A percentile compares a stretch with the other conserved stretches of the same genome.
Conservation (phyloP, 2,329 filamentous ascomycete species). For the Paecilomyces variotii region DNA sequence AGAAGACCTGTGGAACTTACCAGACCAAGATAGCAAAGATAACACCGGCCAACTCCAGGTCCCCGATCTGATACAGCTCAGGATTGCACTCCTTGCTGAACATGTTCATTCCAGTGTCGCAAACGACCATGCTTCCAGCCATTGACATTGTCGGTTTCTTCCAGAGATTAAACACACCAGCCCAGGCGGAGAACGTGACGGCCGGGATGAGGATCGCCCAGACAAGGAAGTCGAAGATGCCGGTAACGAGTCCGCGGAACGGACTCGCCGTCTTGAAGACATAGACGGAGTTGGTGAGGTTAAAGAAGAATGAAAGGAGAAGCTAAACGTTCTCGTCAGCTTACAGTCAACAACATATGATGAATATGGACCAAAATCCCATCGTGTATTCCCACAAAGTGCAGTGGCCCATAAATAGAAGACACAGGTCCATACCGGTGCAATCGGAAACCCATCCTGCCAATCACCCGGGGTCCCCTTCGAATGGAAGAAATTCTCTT, state of each 20-base stretch:
- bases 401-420: neutral
- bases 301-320: constrained; percentile 11
- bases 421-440: constrained; percentile 11
- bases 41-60: constrained; percentile 21
- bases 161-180: constrained; percentile 23
- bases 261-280: constrained; percentile 1
- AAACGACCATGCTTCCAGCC: constrained; percentile 8
- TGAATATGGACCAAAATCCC: neutral
- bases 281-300: constrained; percentile 12
- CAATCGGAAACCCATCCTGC: constrained; percentile 23
- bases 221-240: constrained; percentile 9
- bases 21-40: constrained; percentile 18
- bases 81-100: constrained; percentile 21
- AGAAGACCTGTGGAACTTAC: constrained; percentile 6
- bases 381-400: neutral
- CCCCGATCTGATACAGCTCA: constrained; percentile 20
- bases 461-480: constrained; percentile 18
- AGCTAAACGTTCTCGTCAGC: constrained; percentile 7
- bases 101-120: constrained; percentile 15
- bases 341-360: neutral
- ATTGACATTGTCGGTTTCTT: constrained; percentile 5
- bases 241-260: constrained; percentile 4
- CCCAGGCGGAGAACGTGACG: constrained; percentile 18
- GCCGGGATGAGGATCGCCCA: constrained; percentile 12
- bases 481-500: constrained; percentile 19